These are phyloP conservation scores for Tricholoma furcatifolium DNA, from an alignment of 768 basidiomycete species.

Conservation along the genomic window DNA sequence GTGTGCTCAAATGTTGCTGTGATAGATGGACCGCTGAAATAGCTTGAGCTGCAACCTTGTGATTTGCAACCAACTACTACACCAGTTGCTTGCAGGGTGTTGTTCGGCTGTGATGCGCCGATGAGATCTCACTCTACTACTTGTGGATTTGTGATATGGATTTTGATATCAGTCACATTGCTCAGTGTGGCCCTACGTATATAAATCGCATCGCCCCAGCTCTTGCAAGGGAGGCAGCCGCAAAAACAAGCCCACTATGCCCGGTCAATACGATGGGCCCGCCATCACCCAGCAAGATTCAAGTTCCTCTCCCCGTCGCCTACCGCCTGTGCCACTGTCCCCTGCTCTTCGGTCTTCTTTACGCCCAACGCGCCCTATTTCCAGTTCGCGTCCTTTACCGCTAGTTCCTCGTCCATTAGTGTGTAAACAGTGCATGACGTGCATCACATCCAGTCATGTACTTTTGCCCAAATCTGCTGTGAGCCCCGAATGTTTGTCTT, in stretches of 20 bases:
- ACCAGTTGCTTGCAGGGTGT: not conserved
- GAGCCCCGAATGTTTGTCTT: conserved; percentile 16
- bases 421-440: conserved; percentile 46
- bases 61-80: no score
- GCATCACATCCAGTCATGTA: conserved; percentile 43
- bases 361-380: conserved; percentile 15
- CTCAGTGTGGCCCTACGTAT: not conserved
- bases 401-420: conserved; percentile 43
- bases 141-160: conserved; percentile 1
- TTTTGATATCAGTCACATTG: conserved; percentile 9
- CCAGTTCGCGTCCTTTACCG: conserved; percentile 44
- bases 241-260: conserved; percentile 16
- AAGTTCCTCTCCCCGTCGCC: conserved; percentile 15
- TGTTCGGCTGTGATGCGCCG: conserved; percentile 1
- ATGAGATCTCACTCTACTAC: not conserved
- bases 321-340: conserved; percentile 22
- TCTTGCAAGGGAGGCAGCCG: not conserved
- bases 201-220: not conserved
- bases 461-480: conserved; percentile 41
- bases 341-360: conserved; percentile 8
- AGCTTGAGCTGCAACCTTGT: no score
- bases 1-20: not conserved
- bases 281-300: conserved; percentile 13
- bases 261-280: conserved; percentile 10
- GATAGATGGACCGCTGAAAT: not conserved